phyloP scores from a whole-genome alignment of 192 early-diverging fungal species.

The Podochytrium sp. region DNA sequence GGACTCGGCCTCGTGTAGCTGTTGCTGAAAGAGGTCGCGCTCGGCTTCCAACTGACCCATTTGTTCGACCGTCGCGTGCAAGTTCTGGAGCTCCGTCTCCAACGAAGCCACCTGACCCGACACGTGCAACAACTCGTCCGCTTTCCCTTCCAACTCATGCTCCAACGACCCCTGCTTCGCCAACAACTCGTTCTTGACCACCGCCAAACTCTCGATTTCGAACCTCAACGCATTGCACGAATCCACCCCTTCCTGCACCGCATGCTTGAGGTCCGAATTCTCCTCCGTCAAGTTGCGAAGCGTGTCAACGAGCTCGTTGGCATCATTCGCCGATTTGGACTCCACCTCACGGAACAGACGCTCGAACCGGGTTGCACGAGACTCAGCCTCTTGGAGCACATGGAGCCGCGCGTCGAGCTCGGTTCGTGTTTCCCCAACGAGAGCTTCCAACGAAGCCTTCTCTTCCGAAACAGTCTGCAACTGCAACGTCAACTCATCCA shows the following conservation, averaged over 20 bases:
- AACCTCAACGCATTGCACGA: neutral
- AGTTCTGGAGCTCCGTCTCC: neutral
- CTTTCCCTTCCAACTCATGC: neutral
- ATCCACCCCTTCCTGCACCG: neutral
- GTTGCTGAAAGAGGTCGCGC: neutral
- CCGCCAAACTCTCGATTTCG: conserved; percentile 5
- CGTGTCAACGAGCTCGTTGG: conserved; percentile 33
- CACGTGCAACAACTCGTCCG: neutral
- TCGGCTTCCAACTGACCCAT: conserved; percentile 3
- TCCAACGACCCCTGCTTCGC: neutral
- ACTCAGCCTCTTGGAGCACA: conserved; percentile 6
- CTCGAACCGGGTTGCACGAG: conserved; percentile 22
- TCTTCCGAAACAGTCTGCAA: conserved; percentile 3
- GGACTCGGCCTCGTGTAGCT: neutral
- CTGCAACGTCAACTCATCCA: conserved; percentile 33
- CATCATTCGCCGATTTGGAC: conserved; percentile 15
- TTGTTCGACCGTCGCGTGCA: neutral
- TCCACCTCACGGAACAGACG: conserved; percentile 23
- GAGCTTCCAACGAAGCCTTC: neutral
- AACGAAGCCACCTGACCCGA: neutral
- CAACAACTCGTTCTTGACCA: conserved; percentile 1
- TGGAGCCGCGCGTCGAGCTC: conserved; percentile 11
- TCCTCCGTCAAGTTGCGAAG: conserved; percentile 29
- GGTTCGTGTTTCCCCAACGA: neutral
- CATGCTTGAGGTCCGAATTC: conserved; percentile 26